A percentile compares a stretch with the other conserved stretches of the same genome.
phyloP scores from a whole-genome alignment of 768 basidiomycete species.

The Phylloporus sp. region DNA sequence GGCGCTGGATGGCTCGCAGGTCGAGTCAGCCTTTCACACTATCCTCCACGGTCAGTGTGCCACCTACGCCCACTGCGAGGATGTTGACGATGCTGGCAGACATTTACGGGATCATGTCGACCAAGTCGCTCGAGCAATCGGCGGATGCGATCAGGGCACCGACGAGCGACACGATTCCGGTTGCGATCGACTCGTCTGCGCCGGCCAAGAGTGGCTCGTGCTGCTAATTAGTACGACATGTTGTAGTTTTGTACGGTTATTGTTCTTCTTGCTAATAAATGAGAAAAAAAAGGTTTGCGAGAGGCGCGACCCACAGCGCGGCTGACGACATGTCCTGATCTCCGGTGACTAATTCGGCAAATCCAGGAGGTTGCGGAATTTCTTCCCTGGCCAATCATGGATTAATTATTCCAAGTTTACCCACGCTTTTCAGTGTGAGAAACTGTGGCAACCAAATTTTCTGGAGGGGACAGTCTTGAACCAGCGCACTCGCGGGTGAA shows the following conservation, averaged over 20 bases:
- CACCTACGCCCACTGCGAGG: background rate
- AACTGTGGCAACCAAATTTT: constrained; percentile 84
- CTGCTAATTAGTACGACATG: constrained; percentile 47
- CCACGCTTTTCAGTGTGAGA: constrained; percentile 60
- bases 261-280: constrained; percentile 25
- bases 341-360: constrained; percentile 91
- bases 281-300: constrained; percentile 62
- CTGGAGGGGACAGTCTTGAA: constrained; percentile 93
- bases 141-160: constrained; percentile 74
- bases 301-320: constrained; percentile 74
- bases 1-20: constrained; percentile 98
- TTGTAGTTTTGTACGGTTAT: constrained; percentile 23
- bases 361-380: constrained; percentile 87
- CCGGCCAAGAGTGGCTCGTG: constrained; percentile 54
- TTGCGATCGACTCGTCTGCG: constrained; percentile 60
- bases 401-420: constrained; percentile 75
- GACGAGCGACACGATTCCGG: constrained; percentile 78
- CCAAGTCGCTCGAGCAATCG: constrained; percentile 87
- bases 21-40: constrained; percentile 95
- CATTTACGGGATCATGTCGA: constrained; percentile 96
- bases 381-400: constrained; percentile 86
- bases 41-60: constrained; percentile 75
- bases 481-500: constrained; percentile 71
- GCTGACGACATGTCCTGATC: constrained; percentile 81
- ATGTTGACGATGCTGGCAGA: constrained; percentile 44